Base-by-base conservation (phyloP, 345 rosid genomes). In the Eucalyptus tenuipes region DNA sequence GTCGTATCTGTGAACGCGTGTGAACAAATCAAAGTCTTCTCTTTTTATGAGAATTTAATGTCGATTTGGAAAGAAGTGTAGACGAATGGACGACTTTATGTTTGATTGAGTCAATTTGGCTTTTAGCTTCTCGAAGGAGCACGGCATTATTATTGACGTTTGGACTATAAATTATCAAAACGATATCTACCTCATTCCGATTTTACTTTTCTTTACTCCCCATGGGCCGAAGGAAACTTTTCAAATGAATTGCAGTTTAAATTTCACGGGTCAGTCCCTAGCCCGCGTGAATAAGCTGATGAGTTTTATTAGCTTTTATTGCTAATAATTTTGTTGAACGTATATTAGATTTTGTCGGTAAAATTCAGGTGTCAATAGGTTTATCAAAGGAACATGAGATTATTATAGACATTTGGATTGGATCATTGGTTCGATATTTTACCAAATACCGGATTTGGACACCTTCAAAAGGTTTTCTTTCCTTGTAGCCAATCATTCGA, bases 321-420 rank as follows among this genome's bases (percentile, higher is more conserved):
- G 29, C 6, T 24, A 1, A 55, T 22, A 57, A 24, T 24, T 57
- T 57, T 57, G 6, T 57, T 24, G 64, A 57, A 57, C 27, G n/a
- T 24, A 25, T 57, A 13, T 4, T 24, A 24, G 13, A 25, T 57
- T 10, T 1, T 57, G 14, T 57, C 7, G 0, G n/a, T 0, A 10
- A 57, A 57, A 57, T 57, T 24, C 2, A 57, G 6, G 61, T 24
- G 0, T 10, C 64, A 57, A 57, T 1, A 57, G 6, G 29, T 25
- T 57, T 57, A 24, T 57, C 1, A 57, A 3, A 55, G 13, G 29
- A 53, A 53, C 3, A 22, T 55, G 27, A 22, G 12, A 55, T 55
- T 55, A 55, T 55, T 55, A 55, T 55, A 2, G n/a, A 24, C 1
- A 0, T 57, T 57, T 57, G n/a, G 1, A 4, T 57, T 10, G n/a